Percentiles rank a stretch among this genome's conserved stretches.
Conservation (phyloP, 192 early-diverging fungal genomes). For the Coemansia sp. region DNA sequence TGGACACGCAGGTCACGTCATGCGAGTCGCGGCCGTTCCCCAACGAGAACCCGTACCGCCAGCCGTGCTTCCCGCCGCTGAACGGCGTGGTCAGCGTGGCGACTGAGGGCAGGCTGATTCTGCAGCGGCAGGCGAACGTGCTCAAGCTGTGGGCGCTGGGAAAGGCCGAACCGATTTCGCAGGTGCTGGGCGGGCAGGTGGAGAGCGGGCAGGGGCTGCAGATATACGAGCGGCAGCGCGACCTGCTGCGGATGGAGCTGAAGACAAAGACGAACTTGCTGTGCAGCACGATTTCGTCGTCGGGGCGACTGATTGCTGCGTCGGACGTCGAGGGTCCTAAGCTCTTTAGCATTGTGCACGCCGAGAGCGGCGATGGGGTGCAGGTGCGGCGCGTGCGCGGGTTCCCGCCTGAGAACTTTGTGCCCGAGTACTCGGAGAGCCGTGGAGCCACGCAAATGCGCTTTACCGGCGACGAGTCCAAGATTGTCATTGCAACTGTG, state of each 20-base stretch:
- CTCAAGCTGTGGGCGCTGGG: constrained; percentile 87
- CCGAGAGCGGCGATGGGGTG: constrained; percentile 18
- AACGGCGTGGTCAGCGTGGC: constrained; percentile 57
- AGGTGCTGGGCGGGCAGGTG: constrained; percentile 25
- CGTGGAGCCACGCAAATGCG: constrained; percentile 65
- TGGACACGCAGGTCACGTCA: constrained; percentile 70
- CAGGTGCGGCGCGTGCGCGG: constrained; percentile 28
- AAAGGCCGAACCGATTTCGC: constrained; percentile 46
- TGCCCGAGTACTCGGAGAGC: constrained; percentile 36
- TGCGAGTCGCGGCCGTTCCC: constrained; percentile 61
- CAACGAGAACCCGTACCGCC: constrained; percentile 57
- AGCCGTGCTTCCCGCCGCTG: constrained; percentile 65
- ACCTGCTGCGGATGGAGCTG: constrained; percentile 74
- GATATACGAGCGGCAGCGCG: constrained; percentile 62
- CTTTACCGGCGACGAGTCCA: constrained; percentile 78
- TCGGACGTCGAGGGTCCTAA: constrained; percentile 71
- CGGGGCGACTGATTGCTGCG: constrained; percentile 81
- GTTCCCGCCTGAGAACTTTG: constrained; percentile 51
- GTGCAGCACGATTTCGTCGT: constrained; percentile 71
- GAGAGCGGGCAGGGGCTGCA: constrained; percentile 49
- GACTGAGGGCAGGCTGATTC: constrained; percentile 61
- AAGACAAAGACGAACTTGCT: constrained; percentile 69
- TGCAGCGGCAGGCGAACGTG: constrained; percentile 61
- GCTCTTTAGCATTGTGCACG: constrained; percentile 56
- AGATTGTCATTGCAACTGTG: constrained; percentile 71